Evolutionary conservation across 192 early-diverging fungal genomes (phyloP).

Genomic region (Linnemannia hyalina): DNA sequence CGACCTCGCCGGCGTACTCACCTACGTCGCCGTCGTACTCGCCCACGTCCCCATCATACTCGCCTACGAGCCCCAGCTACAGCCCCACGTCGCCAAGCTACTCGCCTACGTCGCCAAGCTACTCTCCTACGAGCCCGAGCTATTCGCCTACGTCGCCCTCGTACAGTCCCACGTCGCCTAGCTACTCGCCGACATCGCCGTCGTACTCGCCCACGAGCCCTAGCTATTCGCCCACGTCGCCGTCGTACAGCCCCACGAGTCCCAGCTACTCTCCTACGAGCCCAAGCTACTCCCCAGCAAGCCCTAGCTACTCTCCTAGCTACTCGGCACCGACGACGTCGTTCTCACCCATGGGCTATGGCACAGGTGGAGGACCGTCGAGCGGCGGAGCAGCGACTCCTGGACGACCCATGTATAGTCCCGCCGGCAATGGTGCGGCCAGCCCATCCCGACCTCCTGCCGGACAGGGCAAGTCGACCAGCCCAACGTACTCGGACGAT

Average conservation of each 20-base stretch:
- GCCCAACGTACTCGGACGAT: slow-evolving; percentile 46
- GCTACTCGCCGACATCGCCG: slow-evolving; percentile 82
- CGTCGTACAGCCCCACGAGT: slow-evolving; percentile 76
- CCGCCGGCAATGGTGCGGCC: slow-evolving; percentile 33
- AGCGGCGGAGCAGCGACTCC: slow-evolving; percentile 44
- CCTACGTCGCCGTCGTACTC: slow-evolving; percentile 84
- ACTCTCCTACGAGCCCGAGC: slow-evolving; percentile 80
- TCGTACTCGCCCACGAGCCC: slow-evolving; percentile 78
- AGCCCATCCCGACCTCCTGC: not conserved
- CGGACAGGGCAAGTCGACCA: slow-evolving; percentile 28
- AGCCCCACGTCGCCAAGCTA: slow-evolving; percentile 81
- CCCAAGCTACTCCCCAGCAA: slow-evolving; percentile 77
- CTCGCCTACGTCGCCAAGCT: slow-evolving; percentile 73
- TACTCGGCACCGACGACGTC: slow-evolving; percentile 50
- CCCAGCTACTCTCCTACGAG: slow-evolving; percentile 76
- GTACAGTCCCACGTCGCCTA: slow-evolving; percentile 80
- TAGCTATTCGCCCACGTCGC: slow-evolving; percentile 82
- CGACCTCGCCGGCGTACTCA: slow-evolving; percentile 76
- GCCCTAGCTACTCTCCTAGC: slow-evolving; percentile 79
- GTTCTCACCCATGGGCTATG: slow-evolving; percentile 68
- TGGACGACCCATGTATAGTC: slow-evolving; percentile 43
- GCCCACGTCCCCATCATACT: slow-evolving; percentile 84
- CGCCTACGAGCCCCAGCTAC: slow-evolving; percentile 80
- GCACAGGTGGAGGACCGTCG: slow-evolving; percentile 14
- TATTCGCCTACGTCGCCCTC: slow-evolving; percentile 80